These are phyloP conservation scores for Fagopyrum homotropicum DNA, from an alignment of 148 eudicot genomes.

Conservation along the genomic window DNA sequence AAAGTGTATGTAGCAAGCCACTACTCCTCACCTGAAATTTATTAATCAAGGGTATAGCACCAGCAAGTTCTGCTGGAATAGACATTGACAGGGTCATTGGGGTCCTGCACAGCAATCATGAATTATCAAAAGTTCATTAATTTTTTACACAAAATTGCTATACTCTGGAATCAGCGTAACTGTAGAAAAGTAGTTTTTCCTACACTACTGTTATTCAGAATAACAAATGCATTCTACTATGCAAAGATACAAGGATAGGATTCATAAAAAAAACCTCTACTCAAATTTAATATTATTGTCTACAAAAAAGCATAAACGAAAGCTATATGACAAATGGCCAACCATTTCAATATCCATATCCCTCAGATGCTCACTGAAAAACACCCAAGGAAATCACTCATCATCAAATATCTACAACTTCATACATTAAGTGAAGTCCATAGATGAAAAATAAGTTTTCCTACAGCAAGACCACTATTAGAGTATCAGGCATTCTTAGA, in stretches of 20 bases:
- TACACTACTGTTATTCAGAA: neutral
- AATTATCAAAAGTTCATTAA: neutral
- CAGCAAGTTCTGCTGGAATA: conserved; percentile 90
- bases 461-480: neutral
- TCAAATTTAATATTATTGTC: neutral
- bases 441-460: neutral
- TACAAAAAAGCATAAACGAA: neutral
- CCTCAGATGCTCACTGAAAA: neutral
- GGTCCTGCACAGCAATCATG: conserved; percentile 47
- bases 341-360: neutral
- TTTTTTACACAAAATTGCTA: neutral
- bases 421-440: neutral
- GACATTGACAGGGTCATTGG: conserved; percentile 81
- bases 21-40: conserved; percentile 74
- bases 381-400: neutral
- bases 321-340: neutral
- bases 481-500: neutral
- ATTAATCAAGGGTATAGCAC: conserved; percentile 90
- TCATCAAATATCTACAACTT: neutral
- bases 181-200: neutral
- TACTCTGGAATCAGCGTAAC: neutral
- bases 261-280: neutral
- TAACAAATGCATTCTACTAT: neutral
- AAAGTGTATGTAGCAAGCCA: neutral
- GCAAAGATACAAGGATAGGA: neutral